These are phyloP conservation scores for Talaromyces sp. DNA, from an alignment of 2,329 filamentous ascomycete species.

Conservation along the genomic window DNA sequence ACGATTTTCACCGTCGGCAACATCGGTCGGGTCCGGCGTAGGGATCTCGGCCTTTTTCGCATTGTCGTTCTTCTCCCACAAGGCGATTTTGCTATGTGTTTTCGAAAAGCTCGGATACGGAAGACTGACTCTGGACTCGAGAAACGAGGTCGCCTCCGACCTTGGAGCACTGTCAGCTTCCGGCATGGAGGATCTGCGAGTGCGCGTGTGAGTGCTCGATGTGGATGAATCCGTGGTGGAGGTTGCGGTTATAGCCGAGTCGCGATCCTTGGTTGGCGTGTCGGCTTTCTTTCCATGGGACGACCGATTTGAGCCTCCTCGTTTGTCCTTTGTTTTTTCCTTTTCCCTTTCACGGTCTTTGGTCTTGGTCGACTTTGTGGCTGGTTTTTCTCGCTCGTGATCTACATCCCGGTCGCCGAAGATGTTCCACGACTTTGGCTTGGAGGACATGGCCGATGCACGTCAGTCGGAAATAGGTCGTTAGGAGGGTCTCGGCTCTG, in stretches of 20 bases:
- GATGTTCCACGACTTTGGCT: constrained; percentile 11
- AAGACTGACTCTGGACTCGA: constrained; percentile 46
- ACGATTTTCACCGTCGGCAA: constrained; percentile 44
- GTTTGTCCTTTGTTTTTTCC: constrained; percentile 10
- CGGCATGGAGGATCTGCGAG: constrained; percentile 13
- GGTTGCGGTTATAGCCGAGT: constrained; percentile 9
- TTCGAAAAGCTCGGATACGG: constrained; percentile 85
- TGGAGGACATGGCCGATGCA: constrained; percentile 9
- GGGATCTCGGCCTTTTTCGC: constrained; percentile 38
- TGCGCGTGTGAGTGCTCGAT: constrained; percentile 11
- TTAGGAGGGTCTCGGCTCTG: constrained; percentile 2
- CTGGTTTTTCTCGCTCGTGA: constrained; percentile 6
- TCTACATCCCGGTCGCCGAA: constrained; percentile 9
- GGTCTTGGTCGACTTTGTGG: constrained; percentile 15
- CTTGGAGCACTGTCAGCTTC: constrained; percentile 15
- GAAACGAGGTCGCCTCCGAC: constrained; percentile 32
- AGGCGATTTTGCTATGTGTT: constrained; percentile 81
- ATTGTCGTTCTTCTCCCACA: constrained; percentile 58
- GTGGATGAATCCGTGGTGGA: constrained; percentile 10
- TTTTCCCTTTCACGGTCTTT: constrained; percentile 17
- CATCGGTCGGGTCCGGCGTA: constrained; percentile 69
- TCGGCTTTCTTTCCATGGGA: constrained; percentile 14
- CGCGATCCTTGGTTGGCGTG: constrained; percentile 14
- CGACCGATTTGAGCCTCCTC: constrained; percentile 9
- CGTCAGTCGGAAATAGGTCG: not conserved